These are phyloP conservation scores for Durotheca rogersii DNA, from an alignment of 495 filamentous ascomycete species.

Conservation along the genomic window DNA sequence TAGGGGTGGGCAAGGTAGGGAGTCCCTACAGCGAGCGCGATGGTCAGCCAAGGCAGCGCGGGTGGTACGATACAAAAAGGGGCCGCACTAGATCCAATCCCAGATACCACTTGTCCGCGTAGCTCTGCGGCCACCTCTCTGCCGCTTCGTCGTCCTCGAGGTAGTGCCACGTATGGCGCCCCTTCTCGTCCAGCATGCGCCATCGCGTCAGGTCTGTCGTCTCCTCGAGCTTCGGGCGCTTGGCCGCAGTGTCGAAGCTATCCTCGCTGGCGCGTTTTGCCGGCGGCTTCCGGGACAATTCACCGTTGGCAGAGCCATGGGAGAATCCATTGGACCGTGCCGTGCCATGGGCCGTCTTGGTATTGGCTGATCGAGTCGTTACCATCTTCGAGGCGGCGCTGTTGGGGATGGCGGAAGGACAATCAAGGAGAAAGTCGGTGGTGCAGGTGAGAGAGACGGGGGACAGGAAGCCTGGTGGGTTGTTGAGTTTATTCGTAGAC, in stretches of 20 bases:
- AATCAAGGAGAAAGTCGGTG: background rate
- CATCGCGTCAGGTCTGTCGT: constrained; percentile 78
- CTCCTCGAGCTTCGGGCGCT: constrained; percentile 42
- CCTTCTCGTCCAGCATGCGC: constrained; percentile 78
- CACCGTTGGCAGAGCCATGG: background rate
- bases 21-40: constrained; percentile 55
- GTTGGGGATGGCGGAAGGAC: background rate
- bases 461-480: no score
- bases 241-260: constrained; percentile 27
- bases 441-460: no score
- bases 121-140: constrained; percentile 79
- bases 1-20: constrained; percentile 66
- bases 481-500: no score
- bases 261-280: constrained; percentile 38
- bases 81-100: constrained; percentile 57
- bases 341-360: constrained; percentile 12
- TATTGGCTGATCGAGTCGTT: constrained; percentile 21
- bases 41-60: background rate
- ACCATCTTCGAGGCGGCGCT: constrained; percentile 17
- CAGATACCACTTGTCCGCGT: constrained; percentile 80
- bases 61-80: constrained; percentile 44
- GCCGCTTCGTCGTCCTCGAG: constrained; percentile 73
- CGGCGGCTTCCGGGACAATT: constrained; percentile 20
- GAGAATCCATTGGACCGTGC: constrained; percentile 7
- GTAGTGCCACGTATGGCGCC: constrained; percentile 92